Evolutionary conservation across 495 filamentous ascomycete species (phyloP).

Genomic region (Talaromyces liani): DNA sequence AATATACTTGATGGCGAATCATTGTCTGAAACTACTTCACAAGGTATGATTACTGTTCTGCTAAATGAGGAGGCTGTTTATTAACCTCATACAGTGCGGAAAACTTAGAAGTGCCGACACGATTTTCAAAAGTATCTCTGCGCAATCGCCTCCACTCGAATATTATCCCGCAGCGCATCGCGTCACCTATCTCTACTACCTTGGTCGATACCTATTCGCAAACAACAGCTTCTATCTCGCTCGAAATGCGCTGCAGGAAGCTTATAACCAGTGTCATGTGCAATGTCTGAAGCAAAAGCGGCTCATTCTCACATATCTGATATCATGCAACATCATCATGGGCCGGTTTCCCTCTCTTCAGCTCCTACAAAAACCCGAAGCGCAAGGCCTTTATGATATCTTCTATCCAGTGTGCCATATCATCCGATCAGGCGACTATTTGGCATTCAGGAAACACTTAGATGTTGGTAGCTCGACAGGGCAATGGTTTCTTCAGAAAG

Average conservation of each 20-base stretch:
- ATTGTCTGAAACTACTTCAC: constrained; percentile 83
- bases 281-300: constrained; percentile 63
- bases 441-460: constrained; percentile 64
- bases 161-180: constrained; percentile 82
- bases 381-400: constrained; percentile 55
- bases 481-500: constrained; percentile 69
- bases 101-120: constrained; percentile 64
- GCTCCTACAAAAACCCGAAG: constrained; percentile 66
- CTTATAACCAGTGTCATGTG: constrained; percentile 70
- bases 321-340: constrained; percentile 74
- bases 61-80: background rate
- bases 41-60: constrained; percentile 41
- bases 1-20: constrained; percentile 85
- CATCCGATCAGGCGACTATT: constrained; percentile 72
- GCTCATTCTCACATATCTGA: constrained; percentile 76
- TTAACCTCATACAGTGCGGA: constrained; percentile 30
- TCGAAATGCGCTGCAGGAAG: constrained; percentile 62
- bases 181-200: constrained; percentile 90
- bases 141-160: constrained; percentile 68
- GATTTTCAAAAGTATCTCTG: constrained; percentile 83
- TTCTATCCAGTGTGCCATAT: constrained; percentile 69
- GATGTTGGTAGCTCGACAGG: constrained; percentile 38
- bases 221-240: constrained; percentile 74
- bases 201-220: constrained; percentile 80
- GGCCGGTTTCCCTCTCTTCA: constrained; percentile 70